A percentile compares a stretch with the other conserved stretches of the same genome.
Conservation (phyloP, 2,329 filamentous ascomycete species). For the Talaromyces verruculosus region DNA sequence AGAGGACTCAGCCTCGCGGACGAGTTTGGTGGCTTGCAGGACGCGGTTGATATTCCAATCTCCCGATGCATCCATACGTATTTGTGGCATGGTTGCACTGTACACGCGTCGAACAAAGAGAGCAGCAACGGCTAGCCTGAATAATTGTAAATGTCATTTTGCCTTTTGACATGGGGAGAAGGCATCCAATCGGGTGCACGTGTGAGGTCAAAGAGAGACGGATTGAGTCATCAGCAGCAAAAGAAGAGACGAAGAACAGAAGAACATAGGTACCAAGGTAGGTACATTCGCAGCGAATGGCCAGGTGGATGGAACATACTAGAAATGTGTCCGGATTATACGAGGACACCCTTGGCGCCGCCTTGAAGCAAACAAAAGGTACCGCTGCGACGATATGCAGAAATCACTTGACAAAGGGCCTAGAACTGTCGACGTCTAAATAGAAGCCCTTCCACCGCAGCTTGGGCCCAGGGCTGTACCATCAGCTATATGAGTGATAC, state of each 20-base stretch:
- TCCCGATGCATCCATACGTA: neutral
- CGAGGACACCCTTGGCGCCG: neutral
- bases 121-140: neutral
- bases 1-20: neutral
- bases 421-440: neutral
- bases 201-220: neutral
- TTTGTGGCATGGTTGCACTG: neutral
- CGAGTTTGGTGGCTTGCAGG: constrained; percentile 1
- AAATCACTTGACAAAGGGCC: constrained; percentile 1
- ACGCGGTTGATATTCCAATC: neutral
- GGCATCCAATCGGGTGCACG: neutral
- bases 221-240: neutral
- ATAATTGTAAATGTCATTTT: neutral
- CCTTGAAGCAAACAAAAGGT: neutral
- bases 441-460: neutral
- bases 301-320: neutral
- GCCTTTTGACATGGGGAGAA: neutral
- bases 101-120: neutral
- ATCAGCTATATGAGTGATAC: neutral
- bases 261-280: neutral
- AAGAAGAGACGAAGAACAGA: neutral
- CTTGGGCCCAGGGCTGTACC: neutral
- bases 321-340: neutral
- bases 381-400: neutral
- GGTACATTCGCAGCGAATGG: too few species aligned